phyloP scores from a whole-genome alignment of 257 asterid species.

The Schizonepeta tenuifolia region DNA sequence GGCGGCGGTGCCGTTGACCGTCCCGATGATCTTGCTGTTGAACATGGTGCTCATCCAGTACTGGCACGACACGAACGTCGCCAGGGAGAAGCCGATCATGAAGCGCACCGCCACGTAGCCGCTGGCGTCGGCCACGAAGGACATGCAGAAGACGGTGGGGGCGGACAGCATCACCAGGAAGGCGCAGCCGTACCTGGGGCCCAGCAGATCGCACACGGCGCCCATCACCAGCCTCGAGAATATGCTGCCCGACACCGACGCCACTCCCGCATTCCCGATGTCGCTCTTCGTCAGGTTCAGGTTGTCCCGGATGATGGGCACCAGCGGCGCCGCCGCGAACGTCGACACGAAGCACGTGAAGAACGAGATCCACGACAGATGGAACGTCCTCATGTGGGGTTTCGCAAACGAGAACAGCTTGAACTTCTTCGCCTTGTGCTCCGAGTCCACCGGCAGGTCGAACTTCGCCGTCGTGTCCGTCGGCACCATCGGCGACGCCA shows the following conservation, averaged over 20 bases:
- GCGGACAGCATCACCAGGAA: conserved; percentile 57
- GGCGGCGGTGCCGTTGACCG: conserved; percentile 63
- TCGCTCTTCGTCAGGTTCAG: conserved; percentile 51
- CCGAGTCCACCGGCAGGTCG: conserved; percentile 64
- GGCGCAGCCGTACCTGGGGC: conserved; percentile 66
- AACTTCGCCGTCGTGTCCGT: conserved; percentile 54
- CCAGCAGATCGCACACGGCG: conserved; percentile 57
- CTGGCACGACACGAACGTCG: conserved; percentile 73
- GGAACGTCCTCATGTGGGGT: conserved; percentile 68
- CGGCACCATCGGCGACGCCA: conserved; percentile 54
- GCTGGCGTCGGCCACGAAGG: conserved; percentile 41
- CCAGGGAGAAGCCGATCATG: conserved; percentile 67
- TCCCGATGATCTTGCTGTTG: conserved; percentile 53
- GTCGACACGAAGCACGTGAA: conserved; percentile 68
- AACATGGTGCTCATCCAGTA: conserved; percentile 71
- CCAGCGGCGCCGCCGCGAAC: conserved; percentile 66
- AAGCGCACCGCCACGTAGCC: conserved; percentile 59
- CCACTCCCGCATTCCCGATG: conserved; percentile 66
- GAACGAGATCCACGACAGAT: conserved; percentile 65
- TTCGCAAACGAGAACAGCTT: conserved; percentile 56
- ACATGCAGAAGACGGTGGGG: conserved; percentile 62
- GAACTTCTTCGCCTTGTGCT: conserved; percentile 58
- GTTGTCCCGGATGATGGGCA: conserved; percentile 66
- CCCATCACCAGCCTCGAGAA: conserved; percentile 73
- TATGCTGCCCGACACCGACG: conserved; percentile 68